Base-by-base conservation (phyloP, 2,329 filamentous ascomycete genomes). In the Pestalotiopsis sp. region DNA sequence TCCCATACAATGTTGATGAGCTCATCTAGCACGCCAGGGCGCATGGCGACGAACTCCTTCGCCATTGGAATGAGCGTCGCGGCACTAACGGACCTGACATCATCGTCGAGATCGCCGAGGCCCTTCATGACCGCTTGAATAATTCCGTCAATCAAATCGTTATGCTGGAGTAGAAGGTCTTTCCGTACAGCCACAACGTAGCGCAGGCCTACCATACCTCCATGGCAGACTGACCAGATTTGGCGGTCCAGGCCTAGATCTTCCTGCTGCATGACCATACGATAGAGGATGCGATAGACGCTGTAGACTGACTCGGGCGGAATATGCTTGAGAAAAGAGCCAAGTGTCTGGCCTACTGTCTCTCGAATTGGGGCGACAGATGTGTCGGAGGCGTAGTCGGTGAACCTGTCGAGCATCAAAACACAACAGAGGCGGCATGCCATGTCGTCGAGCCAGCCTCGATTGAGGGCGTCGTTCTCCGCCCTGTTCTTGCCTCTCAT, bases 1-100 rank as follows among this genome's bases (percentile, higher is more conserved):
- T 97, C 93, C 96, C 96, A 99, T 36, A 99, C 95, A 69, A 98
- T 97, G 76, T 93, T 92, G 79, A 98, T 97, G 52, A 99, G 88
- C 38, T 88, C 87, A 70, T 95, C 91, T 39, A 99, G 86, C 58
- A 93, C 91, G 41, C 86, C 86, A 17, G 94, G 92, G 17, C 95
- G 92, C 79, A 97, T 89, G 49, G 90, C 91, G 73, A 98, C 95
- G 74, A 98, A 97, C 76, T 99, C 96, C 77, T 95, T 92, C 4
- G 95, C 95, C 80, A 99, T 97, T 0, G 96, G 96, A 63, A 98
- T 96, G 59, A 99, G 83, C 0, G 97, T 99, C n/a, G 96, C 95
- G 11, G 97, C 96, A 80, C 95, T 98, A 74, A 98, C 95, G 20
- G 97, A 94, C 72, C 97, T 92, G 27, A 99, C 96, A 80, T 99